phyloP scores from a whole-genome alignment of 2,329 filamentous ascomycete species.

The Fusarium graminum region DNA sequence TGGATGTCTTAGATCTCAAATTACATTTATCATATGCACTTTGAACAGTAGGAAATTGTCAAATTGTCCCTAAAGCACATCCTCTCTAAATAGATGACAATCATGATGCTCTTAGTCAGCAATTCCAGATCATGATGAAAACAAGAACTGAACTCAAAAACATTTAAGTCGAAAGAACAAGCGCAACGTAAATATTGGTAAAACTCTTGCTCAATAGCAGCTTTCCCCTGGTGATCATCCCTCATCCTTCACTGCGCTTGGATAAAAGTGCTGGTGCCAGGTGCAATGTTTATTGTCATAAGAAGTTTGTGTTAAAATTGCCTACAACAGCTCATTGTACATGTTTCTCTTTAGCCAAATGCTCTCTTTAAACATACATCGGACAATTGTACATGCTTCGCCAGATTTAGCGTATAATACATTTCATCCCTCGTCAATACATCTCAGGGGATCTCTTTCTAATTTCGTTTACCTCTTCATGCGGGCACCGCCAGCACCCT shows the following conservation, averaged over 20 bases:
- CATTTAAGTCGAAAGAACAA: neutral
- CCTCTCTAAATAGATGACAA: slow-evolving; percentile 13
- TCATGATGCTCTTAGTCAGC: slow-evolving; percentile 43
- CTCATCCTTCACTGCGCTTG: neutral
- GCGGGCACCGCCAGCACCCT: slow-evolving; percentile 36
- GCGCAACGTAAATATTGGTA: neutral
- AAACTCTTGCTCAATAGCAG: neutral
- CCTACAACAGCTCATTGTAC: slow-evolving; percentile 37
- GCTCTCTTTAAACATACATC: slow-evolving; percentile 45
- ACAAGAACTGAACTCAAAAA: neutral
- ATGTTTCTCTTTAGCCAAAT: slow-evolving; percentile 36
- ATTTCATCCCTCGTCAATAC: slow-evolving; percentile 33
- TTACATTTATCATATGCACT: neutral
- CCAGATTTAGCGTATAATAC: slow-evolving; percentile 45
- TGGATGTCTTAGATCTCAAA: neutral
- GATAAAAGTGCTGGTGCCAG: neutral
- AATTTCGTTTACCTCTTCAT: slow-evolving; percentile 42
- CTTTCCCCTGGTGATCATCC: neutral
- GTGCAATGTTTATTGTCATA: neutral
- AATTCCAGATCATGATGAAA: slow-evolving; percentile 21
- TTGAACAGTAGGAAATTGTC: neutral
- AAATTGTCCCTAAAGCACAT: neutral
- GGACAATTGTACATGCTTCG: slow-evolving; percentile 47
- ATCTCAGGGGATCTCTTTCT: slow-evolving; percentile 3
- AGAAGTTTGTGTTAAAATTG: neutral